Conservation (phyloP, 2,329 filamentous ascomycete genomes). For the Ustulina deusta region DNA sequence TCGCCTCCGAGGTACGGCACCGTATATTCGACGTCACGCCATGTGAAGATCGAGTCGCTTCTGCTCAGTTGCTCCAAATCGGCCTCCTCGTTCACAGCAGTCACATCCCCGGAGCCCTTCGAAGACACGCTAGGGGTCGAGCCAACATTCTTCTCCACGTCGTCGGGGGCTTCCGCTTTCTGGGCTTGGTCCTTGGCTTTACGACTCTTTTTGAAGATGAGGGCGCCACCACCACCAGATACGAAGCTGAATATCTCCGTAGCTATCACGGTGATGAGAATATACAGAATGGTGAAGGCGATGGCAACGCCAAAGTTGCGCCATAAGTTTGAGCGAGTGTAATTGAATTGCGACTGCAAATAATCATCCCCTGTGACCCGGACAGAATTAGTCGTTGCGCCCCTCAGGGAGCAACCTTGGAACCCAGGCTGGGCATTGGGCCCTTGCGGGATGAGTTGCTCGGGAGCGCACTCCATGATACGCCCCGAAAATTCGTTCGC, state of each 20-base stretch:
- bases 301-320: constrained; percentile 84
- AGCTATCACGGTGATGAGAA: constrained; percentile 76
- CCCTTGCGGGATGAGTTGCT: constrained; percentile 61
- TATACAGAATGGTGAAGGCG: constrained; percentile 79
- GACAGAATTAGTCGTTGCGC: constrained; percentile 61
- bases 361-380: constrained; percentile 68
- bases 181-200: constrained; percentile 66
- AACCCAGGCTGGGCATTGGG: constrained; percentile 56
- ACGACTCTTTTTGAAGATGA: constrained; percentile 78
- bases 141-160: constrained; percentile 67
- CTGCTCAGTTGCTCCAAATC: constrained; percentile 62
- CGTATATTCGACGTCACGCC: constrained; percentile 77
- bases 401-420: constrained; percentile 68
- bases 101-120: constrained; percentile 35
- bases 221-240: constrained; percentile 71
- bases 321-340: constrained; percentile 71
- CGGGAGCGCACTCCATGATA: constrained; percentile 60
- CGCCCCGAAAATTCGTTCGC: constrained; percentile 67
- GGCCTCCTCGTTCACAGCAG: constrained; percentile 48
- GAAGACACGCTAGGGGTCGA: constrained; percentile 47
- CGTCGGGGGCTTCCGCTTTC: constrained; percentile 57
- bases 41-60: constrained; percentile 76
- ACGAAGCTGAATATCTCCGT: constrained; percentile 76
- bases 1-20: constrained; percentile 75
- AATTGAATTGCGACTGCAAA: constrained; percentile 64